Percentiles rank a stretch among this genome's conserved stretches.
Evolutionary conservation across 306 rosid species (phyloP).

Genomic region (Phaseolus lunatus): DNA sequence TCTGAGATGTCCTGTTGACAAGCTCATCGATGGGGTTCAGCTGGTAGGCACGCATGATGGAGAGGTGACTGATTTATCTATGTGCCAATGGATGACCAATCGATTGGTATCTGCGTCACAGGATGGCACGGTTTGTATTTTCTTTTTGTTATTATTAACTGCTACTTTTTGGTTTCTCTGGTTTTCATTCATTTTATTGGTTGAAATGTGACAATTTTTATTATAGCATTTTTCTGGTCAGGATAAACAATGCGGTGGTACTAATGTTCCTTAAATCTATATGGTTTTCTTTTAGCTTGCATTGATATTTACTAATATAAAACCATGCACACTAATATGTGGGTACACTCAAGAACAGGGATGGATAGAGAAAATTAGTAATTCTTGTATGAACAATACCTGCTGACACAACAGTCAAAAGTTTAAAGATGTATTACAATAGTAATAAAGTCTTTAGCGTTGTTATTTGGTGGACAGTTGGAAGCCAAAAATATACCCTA

Average conservation of each 20-base stretch:
- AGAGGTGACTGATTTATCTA: constrained; percentile 95
- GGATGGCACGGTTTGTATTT: constrained; percentile 89
- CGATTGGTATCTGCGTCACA: constrained; percentile 94
- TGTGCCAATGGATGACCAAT: constrained; percentile 99
- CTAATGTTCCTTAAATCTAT: constrained; percentile 29
- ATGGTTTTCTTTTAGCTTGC: constrained; percentile 13
- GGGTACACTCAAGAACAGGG: constrained; percentile 7
- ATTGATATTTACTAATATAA: constrained; percentile 10
- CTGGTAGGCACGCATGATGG: constrained; percentile 92
- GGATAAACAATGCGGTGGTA: constrained; percentile 31
- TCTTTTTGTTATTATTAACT: constrained; percentile 28
- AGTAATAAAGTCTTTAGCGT: not conserved
- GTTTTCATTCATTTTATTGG: constrained; percentile 3
- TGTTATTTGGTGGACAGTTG: not conserved
- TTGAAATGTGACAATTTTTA: constrained; percentile 16
- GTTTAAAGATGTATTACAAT: not conserved
- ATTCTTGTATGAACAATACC: not conserved
- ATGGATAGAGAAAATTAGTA: not conserved
- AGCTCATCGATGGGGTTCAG: constrained; percentile 93
- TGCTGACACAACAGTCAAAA: not conserved
- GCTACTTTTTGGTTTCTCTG: not conserved
- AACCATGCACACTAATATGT: not conserved
- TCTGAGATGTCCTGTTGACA: constrained; percentile 77
- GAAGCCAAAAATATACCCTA: not conserved
- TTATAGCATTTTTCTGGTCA: constrained; percentile 19